A percentile compares a stretch with the other conserved stretches of the same genome.
Evolutionary conservation across 441 rosid species (phyloP).

Genomic region (Brassica hybrid): DNA sequence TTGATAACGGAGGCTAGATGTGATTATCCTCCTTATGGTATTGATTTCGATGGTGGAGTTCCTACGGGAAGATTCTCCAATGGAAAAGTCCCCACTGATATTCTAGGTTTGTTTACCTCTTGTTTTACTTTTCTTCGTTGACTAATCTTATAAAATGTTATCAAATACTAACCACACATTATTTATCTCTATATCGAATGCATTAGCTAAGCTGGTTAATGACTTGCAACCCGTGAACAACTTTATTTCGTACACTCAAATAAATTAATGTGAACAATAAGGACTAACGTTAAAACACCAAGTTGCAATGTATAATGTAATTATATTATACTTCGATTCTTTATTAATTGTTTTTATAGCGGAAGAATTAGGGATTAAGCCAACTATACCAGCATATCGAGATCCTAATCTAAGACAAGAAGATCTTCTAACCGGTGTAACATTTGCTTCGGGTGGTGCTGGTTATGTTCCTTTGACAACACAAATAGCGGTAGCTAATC

Average conservation of each 20-base stretch:
- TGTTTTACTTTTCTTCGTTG: background rate
- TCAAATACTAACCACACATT: background rate
- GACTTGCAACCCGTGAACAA: background rate
- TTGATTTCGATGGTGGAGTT: slow-evolving; percentile 47
- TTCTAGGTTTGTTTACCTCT: slow-evolving; percentile 43
- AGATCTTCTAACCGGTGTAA: slow-evolving; percentile 74
- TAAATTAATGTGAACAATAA: background rate
- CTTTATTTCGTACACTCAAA: background rate
- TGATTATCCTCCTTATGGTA: slow-evolving; percentile 58
- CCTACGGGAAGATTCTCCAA: slow-evolving; percentile 55
- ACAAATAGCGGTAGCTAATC: slow-evolving; percentile 19
- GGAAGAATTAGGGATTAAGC: slow-evolving; percentile 65
- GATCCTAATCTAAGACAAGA: slow-evolving; percentile 51
- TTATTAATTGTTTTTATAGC: slow-evolving; percentile 44
- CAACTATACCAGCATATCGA: slow-evolving; percentile 61
- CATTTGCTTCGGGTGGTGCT: slow-evolving; percentile 74
- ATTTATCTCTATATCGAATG: background rate
- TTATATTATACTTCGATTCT: background rate
- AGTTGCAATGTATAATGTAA: background rate
- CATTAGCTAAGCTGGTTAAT: slow-evolving; percentile 11
- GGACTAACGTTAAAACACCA: background rate
- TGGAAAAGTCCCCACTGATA: slow-evolving; percentile 53
- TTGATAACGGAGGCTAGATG: slow-evolving; percentile 40
- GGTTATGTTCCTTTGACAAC: slow-evolving; percentile 49
- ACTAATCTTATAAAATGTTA: background rate